These are phyloP conservation scores for Backusella macrospora DNA, from an alignment of 192 early-diverging fungal species.

Conservation along the genomic window DNA sequence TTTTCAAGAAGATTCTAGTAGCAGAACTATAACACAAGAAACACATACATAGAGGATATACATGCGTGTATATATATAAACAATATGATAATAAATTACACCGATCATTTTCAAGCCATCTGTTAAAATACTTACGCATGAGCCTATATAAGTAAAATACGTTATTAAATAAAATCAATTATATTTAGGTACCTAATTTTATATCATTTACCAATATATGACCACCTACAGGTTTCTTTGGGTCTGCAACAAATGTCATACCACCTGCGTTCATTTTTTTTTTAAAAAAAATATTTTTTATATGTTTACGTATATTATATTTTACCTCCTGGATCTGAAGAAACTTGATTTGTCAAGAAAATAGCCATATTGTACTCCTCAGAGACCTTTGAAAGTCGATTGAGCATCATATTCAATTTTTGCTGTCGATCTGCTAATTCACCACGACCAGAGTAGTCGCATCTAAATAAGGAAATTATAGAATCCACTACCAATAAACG, in stretches of 20 bases:
- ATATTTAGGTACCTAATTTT: no score
- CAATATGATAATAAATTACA: neutral
- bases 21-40: constrained; percentile 53
- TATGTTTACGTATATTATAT: neutral
- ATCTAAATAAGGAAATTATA: constrained; percentile 82
- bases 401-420: constrained; percentile 76
- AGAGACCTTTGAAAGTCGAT: constrained; percentile 70
- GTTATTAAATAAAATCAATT: neutral
- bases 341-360: constrained; percentile 78
- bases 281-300: neutral
- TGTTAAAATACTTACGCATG: constrained; percentile 30
- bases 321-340: constrained; percentile 39
- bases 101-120: neutral
- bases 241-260: constrained; percentile 82
- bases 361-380: constrained; percentile 89
- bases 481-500: constrained; percentile 73
- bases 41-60: neutral
- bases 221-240: constrained; percentile 87
- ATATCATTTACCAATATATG: constrained; percentile 60
- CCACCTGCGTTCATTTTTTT: constrained; percentile 23
- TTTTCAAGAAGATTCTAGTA: constrained; percentile 76
- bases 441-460: constrained; percentile 83
- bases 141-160: constrained; percentile 23
- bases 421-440: constrained; percentile 87
- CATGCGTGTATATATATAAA: neutral